Evolutionary conservation across 768 basidiomycete species (phyloP), one percentile per base, ranked within the genome.

Genomic region (Asterophora lycoperdoides): DNA sequence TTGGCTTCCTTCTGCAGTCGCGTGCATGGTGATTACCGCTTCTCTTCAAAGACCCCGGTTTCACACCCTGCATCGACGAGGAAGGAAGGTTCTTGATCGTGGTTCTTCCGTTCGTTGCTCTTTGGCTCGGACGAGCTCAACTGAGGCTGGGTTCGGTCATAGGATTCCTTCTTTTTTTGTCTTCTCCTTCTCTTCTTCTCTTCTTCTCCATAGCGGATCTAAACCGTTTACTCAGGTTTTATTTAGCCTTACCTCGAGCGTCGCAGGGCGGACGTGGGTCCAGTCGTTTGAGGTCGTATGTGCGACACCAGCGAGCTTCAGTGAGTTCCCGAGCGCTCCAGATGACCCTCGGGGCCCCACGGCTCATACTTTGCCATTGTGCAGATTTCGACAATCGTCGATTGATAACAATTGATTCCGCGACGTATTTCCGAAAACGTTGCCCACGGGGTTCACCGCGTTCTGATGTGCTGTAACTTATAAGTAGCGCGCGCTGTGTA

Each of bases 141-240:
- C 32, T 8, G 36, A 32, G 30, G 30, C 30, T 32, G 30, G n/a
- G n/a, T 2, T 40, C 32, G 36, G 46, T 20, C 32, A 41, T 35
- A 53, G 52, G 30, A 37, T 29, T 44, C 44, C 32, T 44, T 43
- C 28, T n/a, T n/a, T n/a, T n/a, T n/a, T n/a, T n/a, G n/a, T n/a
- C n/a, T n/a, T n/a, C n/a, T n/a, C n/a, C n/a, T n/a, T n/a, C n/a
- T n/a, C n/a, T n/a, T n/a, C n/a, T n/a, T n/a, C n/a, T n/a, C n/a
- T n/a, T n/a, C n/a, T 33, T 11, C 14, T 30, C 13, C 26, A 17
- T 19, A 17, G 14, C 33, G 26, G 45, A 8, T 47, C 36, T 14
- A 45, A 14, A 29, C 29, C 32, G 17, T 18, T 32, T 32, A 23
- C 23, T 23, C 6, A 23, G 6, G 23, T 3, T 3, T 26, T 10